A percentile compares a stretch with the other conserved stretches of the same genome.
These are phyloP conservation scores for Eucalyptus polybractea DNA, from an alignment of 345 rosid species.

Conservation along the genomic window DNA sequence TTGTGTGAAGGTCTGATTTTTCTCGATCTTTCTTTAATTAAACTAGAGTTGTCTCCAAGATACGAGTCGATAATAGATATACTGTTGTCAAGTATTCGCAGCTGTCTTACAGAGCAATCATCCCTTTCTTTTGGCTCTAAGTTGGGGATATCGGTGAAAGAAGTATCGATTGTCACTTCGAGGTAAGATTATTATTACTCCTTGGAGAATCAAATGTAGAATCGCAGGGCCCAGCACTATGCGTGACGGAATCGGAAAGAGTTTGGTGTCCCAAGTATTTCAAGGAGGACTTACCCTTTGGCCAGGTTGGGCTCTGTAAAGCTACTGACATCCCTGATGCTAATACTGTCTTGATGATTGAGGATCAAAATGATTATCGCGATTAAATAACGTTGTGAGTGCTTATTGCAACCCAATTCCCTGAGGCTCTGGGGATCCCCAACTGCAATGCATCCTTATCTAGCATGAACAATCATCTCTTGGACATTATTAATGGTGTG, in stretches of 20 bases:
- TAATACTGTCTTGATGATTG: not conserved
- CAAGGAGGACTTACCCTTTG: not conserved
- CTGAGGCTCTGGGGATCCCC: not conserved
- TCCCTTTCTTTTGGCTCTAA: too few relatives aligned
- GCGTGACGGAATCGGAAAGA: not conserved
- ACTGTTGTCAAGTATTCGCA: too few relatives aligned
- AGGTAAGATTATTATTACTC: not conserved
- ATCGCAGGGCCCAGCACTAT: not conserved
- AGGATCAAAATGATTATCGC: not conserved
- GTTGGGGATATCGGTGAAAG: not conserved
- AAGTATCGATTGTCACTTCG: not conserved
- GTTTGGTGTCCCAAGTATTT: not conserved
- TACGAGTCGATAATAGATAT: too few relatives aligned
- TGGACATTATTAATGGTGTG: not conserved
- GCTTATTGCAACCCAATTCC: not conserved
- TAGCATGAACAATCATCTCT: not conserved
- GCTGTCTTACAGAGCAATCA: too few relatives aligned
- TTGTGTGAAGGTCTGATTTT: too few relatives aligned
- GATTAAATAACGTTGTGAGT: not conserved
- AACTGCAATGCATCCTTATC: not conserved
- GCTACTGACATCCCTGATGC: not conserved
- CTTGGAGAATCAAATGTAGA: not conserved
- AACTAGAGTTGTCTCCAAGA: too few relatives aligned
- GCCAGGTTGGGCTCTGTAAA: not conserved
- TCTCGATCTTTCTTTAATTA: too few relatives aligned